Evolutionary conservation across 768 basidiomycete species (phyloP).

Genomic region (Cyathus striatus): DNA sequence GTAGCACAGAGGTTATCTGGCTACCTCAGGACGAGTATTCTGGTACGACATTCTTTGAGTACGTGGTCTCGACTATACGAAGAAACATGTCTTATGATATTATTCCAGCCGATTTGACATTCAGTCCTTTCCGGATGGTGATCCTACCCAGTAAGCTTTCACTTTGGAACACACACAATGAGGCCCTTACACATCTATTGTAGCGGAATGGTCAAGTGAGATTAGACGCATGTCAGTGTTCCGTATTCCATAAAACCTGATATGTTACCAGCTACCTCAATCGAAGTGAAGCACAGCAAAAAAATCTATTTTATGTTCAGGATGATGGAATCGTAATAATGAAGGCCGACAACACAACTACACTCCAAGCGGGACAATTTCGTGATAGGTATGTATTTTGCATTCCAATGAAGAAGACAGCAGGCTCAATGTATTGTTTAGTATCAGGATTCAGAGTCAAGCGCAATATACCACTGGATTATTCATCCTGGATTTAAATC

Average conservation of each 20-base stretch:
- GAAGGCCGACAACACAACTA: constrained; percentile 69
- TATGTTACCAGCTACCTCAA: constrained; percentile 52
- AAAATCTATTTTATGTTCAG: constrained; percentile 51
- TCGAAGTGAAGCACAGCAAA: constrained; percentile 42
- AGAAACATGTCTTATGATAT: background rate
- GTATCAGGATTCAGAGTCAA: constrained; percentile 73
- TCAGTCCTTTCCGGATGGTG: constrained; percentile 22
- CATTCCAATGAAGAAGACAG: background rate
- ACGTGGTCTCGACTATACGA: constrained; percentile 13
- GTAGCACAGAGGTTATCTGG: constrained; percentile 68
- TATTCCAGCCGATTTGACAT: too few species aligned
- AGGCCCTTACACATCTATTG: background rate
- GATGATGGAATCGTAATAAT: constrained; percentile 62
- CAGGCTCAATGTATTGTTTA: constrained; percentile 15
- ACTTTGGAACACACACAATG: background rate
- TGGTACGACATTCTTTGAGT: constrained; percentile 71
- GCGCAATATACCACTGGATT: constrained; percentile 69
- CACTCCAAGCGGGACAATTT: constrained; percentile 44
- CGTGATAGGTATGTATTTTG: constrained; percentile 49
- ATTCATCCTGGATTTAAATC: constrained; percentile 78
- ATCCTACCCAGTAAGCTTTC: constrained; percentile 65
- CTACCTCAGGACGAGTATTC: constrained; percentile 61
- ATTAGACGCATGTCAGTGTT: background rate
- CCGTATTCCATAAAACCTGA: background rate
- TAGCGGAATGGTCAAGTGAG: background rate